phyloP scores from a whole-genome alignment of 2,329 filamentous ascomycete genomes.

The Pseudonectria buxi region DNA sequence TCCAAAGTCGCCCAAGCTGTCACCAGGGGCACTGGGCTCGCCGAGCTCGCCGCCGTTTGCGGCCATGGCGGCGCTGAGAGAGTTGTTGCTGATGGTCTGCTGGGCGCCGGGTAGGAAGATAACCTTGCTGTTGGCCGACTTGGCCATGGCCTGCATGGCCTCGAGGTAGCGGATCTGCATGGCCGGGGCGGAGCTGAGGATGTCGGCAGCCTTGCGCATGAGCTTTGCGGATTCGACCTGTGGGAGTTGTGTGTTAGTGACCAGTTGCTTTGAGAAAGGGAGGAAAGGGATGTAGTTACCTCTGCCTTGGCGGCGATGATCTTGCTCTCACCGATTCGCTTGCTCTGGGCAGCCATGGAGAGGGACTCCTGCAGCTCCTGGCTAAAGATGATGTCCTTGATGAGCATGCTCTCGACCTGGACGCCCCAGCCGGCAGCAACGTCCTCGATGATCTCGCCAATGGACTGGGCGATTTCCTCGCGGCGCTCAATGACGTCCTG shows the following conservation, averaged over 20 bases:
- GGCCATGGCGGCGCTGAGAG: constrained; percentile 39
- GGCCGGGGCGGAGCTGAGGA: constrained; percentile 81
- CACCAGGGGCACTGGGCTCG: constrained; percentile 42
- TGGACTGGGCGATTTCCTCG: constrained; percentile 92
- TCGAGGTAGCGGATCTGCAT: constrained; percentile 99
- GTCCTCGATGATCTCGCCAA: constrained; percentile 95
- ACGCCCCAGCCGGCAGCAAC: constrained; percentile 93
- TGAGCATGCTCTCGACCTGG: constrained; percentile 94
- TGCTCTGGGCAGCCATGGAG: constrained; percentile 97
- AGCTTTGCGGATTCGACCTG: constrained; percentile 87
- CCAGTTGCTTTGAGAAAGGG: not conserved
- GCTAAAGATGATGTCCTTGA: constrained; percentile 98
- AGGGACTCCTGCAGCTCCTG: constrained; percentile 92
- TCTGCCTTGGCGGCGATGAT: constrained; percentile 96
- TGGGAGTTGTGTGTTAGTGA: not conserved
- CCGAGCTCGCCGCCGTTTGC: constrained; percentile 35
- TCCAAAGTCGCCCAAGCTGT: constrained; percentile 43
- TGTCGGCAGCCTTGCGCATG: constrained; percentile 89
- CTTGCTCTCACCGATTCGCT: constrained; percentile 97
- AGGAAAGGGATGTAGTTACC: constrained; percentile 25
- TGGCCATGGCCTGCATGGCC: constrained; percentile 98
- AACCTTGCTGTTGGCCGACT: constrained; percentile 81
- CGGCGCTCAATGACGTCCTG: constrained; percentile 98
- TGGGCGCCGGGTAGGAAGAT: constrained; percentile 65
- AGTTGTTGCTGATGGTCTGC: constrained; percentile 46